A percentile compares a stretch with the other conserved stretches of the same genome.
These are phyloP conservation scores for Colletotrichum filicis DNA, from an alignment of 2,329 filamentous ascomycete species.

Conservation along the genomic window DNA sequence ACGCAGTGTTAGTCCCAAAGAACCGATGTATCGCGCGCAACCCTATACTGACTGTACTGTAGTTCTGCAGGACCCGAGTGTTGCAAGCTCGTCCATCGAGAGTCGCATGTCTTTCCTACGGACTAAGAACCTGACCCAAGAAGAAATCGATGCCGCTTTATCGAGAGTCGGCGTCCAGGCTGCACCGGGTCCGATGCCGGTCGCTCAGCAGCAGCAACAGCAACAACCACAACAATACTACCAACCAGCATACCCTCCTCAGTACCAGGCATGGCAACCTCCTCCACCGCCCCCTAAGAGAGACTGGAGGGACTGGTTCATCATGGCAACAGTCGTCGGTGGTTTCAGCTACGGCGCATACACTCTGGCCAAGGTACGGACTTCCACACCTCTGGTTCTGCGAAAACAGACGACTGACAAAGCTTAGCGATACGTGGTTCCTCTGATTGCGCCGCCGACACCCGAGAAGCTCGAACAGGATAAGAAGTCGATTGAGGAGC, in stretches of 20 bases:
- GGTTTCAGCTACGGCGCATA: conserved; percentile 92
- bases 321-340: conserved; percentile 96
- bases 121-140: conserved; percentile 96
- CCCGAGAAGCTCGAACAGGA: conserved; percentile 94
- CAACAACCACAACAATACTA: conserved; percentile 56
- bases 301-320: conserved; percentile 99
- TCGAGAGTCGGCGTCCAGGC: conserved; percentile 75
- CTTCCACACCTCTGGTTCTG: neutral
- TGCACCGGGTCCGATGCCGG: conserved; percentile 53
- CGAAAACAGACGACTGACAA: conserved; percentile 37
- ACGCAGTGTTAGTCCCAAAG: conserved; percentile 54
- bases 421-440: conserved; percentile 84
- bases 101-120: conserved; percentile 93
- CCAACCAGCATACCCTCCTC: conserved; percentile 60
- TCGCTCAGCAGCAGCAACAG: conserved; percentile 55
- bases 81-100: conserved; percentile 89
- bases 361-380: conserved; percentile 80
- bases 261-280: conserved; percentile 67
- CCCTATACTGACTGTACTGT: neutral
- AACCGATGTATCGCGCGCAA: neutral
- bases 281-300: conserved; percentile 75
- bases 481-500: conserved; percentile 90
- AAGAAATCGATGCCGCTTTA: conserved; percentile 90
- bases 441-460: conserved; percentile 91
- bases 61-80: conserved; percentile 96